These are phyloP conservation scores for Azolla pinnata DNA, from an alignment of 75 land plant genomes.

Conservation along the genomic window DNA sequence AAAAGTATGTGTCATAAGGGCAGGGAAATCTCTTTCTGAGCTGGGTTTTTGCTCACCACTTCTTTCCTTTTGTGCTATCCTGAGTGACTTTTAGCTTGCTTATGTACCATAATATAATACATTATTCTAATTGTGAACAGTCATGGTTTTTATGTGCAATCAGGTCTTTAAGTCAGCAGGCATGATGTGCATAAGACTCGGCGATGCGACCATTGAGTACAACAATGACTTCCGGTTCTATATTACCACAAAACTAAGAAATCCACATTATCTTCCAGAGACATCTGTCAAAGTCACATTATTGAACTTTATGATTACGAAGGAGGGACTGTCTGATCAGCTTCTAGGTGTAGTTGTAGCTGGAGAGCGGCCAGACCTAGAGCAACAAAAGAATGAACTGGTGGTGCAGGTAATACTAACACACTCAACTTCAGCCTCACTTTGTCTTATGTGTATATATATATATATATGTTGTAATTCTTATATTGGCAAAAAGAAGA, in stretches of 20 bases:
- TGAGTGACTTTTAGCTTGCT: too few species aligned
- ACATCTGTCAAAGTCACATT: conserved; percentile 35
- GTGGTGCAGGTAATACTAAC: conserved; percentile 22
- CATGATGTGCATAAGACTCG: conserved; percentile 32
- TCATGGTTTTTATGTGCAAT: too few species aligned
- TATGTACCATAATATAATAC: too few species aligned
- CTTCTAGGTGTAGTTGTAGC: conserved; percentile 39
- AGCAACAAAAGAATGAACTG: conserved; percentile 34
- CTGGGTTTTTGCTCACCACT: too few species aligned
- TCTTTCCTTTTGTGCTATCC: too few species aligned
- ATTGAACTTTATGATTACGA: conserved; percentile 36
- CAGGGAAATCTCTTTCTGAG: too few species aligned
- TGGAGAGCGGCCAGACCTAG: conserved; percentile 31
- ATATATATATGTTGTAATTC: too few species aligned
- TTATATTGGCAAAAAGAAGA: not conserved
- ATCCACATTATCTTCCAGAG: conserved; percentile 38
- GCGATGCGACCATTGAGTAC: conserved; percentile 29
- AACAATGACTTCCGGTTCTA: conserved; percentile 28
- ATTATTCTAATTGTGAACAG: not conserved
- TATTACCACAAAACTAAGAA: conserved; percentile 31
- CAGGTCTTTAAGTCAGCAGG: conserved; percentile 38
- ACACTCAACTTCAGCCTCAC: too few species aligned
- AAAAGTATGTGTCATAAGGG: too few species aligned
- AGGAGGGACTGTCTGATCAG: conserved; percentile 35
- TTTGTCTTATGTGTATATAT: too few species aligned